phyloP scores from a whole-genome alignment of 2,329 filamentous ascomycete species.

The Fulvia fulva region DNA sequence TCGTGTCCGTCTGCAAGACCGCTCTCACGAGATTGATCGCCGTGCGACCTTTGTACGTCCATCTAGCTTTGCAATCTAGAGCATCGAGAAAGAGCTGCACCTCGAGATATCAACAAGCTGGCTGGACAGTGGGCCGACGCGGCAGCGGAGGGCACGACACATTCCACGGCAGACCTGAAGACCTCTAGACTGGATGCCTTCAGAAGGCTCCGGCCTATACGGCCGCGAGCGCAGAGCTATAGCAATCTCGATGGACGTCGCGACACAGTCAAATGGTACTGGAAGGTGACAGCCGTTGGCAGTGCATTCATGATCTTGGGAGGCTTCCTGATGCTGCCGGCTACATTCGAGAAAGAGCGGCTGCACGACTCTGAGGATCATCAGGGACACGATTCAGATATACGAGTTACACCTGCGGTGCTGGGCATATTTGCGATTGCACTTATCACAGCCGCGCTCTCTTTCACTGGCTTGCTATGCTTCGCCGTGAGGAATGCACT shows the following conservation, averaged over 20 bases:
- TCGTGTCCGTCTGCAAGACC: too few species aligned
- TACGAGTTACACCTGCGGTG: slow-evolving; percentile 39
- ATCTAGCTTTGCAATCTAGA: too few species aligned
- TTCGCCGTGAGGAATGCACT: slow-evolving; percentile 44
- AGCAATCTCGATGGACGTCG: slow-evolving; percentile 27
- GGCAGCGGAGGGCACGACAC: neutral
- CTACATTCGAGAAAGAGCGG: slow-evolving; percentile 38
- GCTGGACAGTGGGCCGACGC: neutral
- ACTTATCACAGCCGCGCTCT: slow-evolving; percentile 47
- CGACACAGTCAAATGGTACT: slow-evolving; percentile 43
- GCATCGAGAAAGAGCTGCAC: too few species aligned
- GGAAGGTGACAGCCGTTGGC: slow-evolving; percentile 42
- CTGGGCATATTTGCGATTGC: slow-evolving; percentile 46
- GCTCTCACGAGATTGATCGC: too few species aligned
- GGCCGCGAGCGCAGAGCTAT: slow-evolving; percentile 28
- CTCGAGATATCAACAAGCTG: neutral
- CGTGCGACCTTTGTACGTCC: too few species aligned
- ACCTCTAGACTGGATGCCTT: slow-evolving; percentile 22
- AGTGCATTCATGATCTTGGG: slow-evolving; percentile 48
- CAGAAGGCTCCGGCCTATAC: slow-evolving; percentile 23
- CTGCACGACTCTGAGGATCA: neutral
- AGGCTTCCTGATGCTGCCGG: slow-evolving; percentile 49
- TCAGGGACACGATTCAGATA: slow-evolving; percentile 28
- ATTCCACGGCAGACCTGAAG: neutral
- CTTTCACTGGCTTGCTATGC: slow-evolving; percentile 45